Base-by-base conservation (phyloP, 2,329 filamentous ascomycete genomes). In the Orbilia ellipsospora region DNA sequence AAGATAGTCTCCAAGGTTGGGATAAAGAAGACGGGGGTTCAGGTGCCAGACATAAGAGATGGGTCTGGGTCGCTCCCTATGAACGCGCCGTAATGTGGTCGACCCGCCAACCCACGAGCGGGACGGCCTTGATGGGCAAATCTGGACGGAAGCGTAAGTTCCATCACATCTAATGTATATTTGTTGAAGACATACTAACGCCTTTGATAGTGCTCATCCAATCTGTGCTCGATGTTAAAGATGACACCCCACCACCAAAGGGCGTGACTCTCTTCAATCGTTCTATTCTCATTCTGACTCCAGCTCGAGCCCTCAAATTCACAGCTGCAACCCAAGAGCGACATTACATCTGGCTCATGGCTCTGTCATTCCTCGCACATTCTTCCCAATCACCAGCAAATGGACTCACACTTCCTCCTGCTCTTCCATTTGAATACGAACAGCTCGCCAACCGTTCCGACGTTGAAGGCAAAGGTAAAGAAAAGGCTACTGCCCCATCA, bases 41-140 rank as follows among this genome's bases (percentile, higher is more conserved):
- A 18, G 88, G 88, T 78, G 91, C 87, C 4, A 84, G 95, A 31
- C 95, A 99, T 82, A 97, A 94, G 84, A 88, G 95, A 82, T 99
- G 95, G 95, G 95, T 99, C 1, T 99, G 95, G 95, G 87, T 99
- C 77, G 95, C 94, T 16, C 95, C 95, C 1, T 98, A 99, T 81
- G 95, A 99, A 83, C 88, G 94, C 77, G 91, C 94, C 12, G 94
- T 99, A 74, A 92, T 99, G 82, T 99, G 95, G 95, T 97, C 94
- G 83, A 96, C 91, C 86, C 97, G 96, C 85, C 95, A 99, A 83
- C 95, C 95, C 15, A 92, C 90, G 8, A 93, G 90, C 79, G 93
- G 94, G 36, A 91, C 89, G 79, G 94, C 94, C 36, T 83, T 99
- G 82, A 87, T 98, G 86, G 95, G 95, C 78, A 99, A 98, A 85